Percentiles rank a stretch among this genome's conserved stretches.
These are phyloP conservation scores for Amanita rimosa DNA, from an alignment of 768 basidiomycete genomes.

Conservation along the genomic window DNA sequence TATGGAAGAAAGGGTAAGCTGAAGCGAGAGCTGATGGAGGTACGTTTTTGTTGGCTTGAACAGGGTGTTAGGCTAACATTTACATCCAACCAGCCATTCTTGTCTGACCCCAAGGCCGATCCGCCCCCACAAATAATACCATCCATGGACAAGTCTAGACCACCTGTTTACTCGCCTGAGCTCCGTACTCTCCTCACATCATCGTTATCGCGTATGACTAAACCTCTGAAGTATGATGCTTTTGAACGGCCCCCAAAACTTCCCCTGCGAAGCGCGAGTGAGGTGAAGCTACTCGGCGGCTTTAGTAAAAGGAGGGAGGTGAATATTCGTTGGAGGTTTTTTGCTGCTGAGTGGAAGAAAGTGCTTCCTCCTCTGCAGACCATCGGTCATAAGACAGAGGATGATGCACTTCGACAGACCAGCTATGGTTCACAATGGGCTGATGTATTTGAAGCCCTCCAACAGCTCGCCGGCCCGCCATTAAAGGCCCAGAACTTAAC, in stretches of 20 bases:
- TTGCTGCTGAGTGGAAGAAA: constrained; percentile 40
- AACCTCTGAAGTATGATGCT: constrained; percentile 26
- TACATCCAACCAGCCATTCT: constrained; percentile 34
- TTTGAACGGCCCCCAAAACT: constrained; percentile 42
- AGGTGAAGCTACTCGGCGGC: constrained; percentile 47
- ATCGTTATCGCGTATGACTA: constrained; percentile 30
- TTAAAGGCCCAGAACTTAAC: neutral
- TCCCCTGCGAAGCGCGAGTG: constrained; percentile 46
- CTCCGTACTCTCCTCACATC: constrained; percentile 53
- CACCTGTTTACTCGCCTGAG: constrained; percentile 55
- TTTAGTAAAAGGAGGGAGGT: constrained; percentile 66
- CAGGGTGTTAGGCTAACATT: constrained; percentile 1
- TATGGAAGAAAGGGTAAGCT: constrained; percentile 71
- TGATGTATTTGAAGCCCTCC: neutral
- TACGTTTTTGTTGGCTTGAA: constrained; percentile 14
- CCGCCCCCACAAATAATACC: constrained; percentile 39
- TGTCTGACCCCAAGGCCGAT: constrained; percentile 31
- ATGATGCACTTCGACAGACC: neutral
- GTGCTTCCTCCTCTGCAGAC: constrained; percentile 48
- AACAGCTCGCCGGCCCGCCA: neutral
- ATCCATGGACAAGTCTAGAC: constrained; percentile 40
- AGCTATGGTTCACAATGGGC: neutral
- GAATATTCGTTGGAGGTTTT: constrained; percentile 64
- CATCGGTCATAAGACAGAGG: neutral
- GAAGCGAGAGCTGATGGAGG: constrained; percentile 57